These are phyloP conservation scores for Pseudogymnoascus destructans DNA, from an alignment of 2,329 filamentous ascomycete genomes.

Conservation along the genomic window DNA sequence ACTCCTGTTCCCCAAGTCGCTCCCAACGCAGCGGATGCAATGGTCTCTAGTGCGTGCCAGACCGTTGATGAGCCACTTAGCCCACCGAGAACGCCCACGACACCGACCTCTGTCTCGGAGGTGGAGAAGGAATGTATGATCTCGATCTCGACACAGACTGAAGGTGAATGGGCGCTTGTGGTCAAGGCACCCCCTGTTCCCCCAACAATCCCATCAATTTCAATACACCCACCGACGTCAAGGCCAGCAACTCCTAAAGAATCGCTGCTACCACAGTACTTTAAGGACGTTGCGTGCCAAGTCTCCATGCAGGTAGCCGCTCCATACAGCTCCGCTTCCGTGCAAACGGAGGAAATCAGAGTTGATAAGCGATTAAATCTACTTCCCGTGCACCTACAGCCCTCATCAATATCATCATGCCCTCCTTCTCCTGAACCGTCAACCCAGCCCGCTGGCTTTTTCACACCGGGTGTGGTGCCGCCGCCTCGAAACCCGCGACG, in stretches of 20 bases:
- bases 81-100: slow-evolving; percentile 51
- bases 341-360: slow-evolving; percentile 84
- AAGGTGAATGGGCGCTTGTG: slow-evolving; percentile 21
- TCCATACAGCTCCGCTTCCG: slow-evolving; percentile 32
- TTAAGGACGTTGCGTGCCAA: slow-evolving; percentile 74
- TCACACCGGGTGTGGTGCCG: not conserved
- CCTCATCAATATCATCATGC: slow-evolving; percentile 56
- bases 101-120: slow-evolving; percentile 31
- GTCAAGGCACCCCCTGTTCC: slow-evolving; percentile 27
- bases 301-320: slow-evolving; percentile 42
- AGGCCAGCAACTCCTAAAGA: slow-evolving; percentile 67
- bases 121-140: slow-evolving; percentile 30
- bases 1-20: slow-evolving; percentile 37
- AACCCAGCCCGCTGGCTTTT: slow-evolving; percentile 14
- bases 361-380: slow-evolving; percentile 65
- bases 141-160: slow-evolving; percentile 51
- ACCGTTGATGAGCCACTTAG: slow-evolving; percentile 49
- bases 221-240: slow-evolving; percentile 77
- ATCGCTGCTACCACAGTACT: slow-evolving; percentile 63
- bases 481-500: slow-evolving; percentile 48
- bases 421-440: slow-evolving; percentile 40
- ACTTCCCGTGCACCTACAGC: slow-evolving; percentile 65
- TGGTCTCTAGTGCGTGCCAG: slow-evolving; percentile 54
- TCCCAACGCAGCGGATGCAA: slow-evolving; percentile 31
- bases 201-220: slow-evolving; percentile 66